phyloP scores from a whole-genome alignment of 1,139 yeast species.

The Suhomyces wounanorum region DNA sequence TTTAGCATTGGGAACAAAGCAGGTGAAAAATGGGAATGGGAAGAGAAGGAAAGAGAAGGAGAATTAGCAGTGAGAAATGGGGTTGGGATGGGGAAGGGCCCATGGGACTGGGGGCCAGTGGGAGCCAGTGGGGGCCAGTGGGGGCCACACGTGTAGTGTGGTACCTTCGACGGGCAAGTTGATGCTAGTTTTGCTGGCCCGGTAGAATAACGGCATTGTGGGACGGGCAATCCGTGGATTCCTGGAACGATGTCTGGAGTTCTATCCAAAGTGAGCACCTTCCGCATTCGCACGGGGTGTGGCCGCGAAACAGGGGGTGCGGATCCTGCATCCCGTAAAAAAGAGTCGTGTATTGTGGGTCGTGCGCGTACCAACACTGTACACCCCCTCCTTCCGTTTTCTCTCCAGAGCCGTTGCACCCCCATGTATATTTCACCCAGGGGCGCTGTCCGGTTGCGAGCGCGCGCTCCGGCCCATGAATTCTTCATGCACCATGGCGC shows the following conservation, averaged over 20 bases:
- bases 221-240: background rate
- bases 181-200: too few species aligned
- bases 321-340: background rate
- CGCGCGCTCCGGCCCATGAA: background rate
- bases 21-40: background rate
- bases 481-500: background rate
- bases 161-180: too few species aligned
- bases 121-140: background rate
- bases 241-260: background rate
- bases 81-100: background rate
- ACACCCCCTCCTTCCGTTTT: background rate
- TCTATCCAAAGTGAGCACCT: background rate
- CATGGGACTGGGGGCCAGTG: background rate
- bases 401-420: background rate
- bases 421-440: background rate
- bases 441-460: background rate
- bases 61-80: background rate
- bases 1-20: too few species aligned
- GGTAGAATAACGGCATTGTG: background rate
- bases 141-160: too few species aligned
- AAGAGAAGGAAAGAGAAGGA: background rate
- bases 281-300: background rate
- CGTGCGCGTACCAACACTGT: background rate
- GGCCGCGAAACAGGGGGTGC: constrained; percentile 2
- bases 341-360: background rate